These are phyloP conservation scores for Epichloe glyceriae DNA, from an alignment of 2,329 filamentous ascomycete genomes.

Conservation along the genomic window DNA sequence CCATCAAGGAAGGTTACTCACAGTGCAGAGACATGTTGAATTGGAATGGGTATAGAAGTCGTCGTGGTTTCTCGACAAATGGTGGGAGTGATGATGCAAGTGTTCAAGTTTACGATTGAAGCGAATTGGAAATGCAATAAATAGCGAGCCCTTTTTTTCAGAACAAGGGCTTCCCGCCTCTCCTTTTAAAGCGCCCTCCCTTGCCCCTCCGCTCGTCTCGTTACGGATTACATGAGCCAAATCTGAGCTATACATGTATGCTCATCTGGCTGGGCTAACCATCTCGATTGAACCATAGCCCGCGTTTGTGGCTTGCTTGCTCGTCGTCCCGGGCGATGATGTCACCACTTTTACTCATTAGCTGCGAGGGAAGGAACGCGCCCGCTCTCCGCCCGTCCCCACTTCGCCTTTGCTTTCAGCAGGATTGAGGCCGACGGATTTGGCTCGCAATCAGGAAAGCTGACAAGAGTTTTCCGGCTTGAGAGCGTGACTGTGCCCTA, in stretches of 20 bases:
- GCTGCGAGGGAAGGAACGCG: background rate
- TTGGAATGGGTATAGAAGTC: background rate
- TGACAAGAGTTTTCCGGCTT: background rate
- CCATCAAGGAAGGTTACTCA: slow-evolving; percentile 18
- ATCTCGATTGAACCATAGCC: slow-evolving; percentile 13
- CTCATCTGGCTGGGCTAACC: background rate
- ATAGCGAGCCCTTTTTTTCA: background rate
- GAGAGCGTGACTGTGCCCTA: too few relatives aligned
- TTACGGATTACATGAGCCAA: background rate
- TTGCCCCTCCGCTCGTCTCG: background rate
- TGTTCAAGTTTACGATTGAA: background rate
- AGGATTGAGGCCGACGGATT: background rate
- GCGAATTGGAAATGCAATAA: background rate
- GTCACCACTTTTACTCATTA: slow-evolving; percentile 15
- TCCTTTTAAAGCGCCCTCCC: slow-evolving; percentile 3
- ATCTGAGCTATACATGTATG: background rate
- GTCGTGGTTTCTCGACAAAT: background rate
- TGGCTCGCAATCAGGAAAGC: background rate
- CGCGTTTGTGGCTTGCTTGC: slow-evolving; percentile 4
- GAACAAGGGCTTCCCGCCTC: background rate
- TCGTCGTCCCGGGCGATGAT: slow-evolving; percentile 16
- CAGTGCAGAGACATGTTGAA: slow-evolving; percentile 47
- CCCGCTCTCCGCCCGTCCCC: background rate
- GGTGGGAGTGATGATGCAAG: background rate
- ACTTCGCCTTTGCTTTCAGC: background rate